Conservation (phyloP, 2,329 filamentous ascomycete species). For the Colletotrichum simmondsii region DNA sequence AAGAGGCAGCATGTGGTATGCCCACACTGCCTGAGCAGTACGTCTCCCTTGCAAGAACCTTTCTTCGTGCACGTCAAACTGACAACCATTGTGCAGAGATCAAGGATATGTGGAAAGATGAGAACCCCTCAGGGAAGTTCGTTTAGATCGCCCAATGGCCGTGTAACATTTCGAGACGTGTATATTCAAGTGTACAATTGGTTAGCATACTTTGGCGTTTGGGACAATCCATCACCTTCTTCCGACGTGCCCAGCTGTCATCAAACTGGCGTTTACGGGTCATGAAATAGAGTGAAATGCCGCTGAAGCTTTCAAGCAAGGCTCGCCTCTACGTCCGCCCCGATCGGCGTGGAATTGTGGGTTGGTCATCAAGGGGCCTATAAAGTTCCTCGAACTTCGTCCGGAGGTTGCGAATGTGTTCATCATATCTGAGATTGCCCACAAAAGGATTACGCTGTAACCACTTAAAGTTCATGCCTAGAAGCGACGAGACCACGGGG, state of each 20-base stretch:
- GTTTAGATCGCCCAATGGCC: constrained; percentile 37
- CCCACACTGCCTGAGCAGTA: constrained; percentile 86
- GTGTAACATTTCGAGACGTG: constrained; percentile 38
- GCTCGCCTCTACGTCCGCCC: not conserved
- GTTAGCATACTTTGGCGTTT: constrained; percentile 31
- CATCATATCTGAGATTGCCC: not conserved
- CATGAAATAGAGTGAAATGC: not conserved
- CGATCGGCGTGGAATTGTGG: too few species aligned
- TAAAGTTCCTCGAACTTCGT: too few species aligned
- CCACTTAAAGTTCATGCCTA: too few species aligned
- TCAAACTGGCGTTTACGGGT: not conserved
- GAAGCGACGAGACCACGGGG: not conserved
- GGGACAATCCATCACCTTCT: constrained; percentile 27
- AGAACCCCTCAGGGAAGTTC: constrained; percentile 48
- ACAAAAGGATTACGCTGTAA: too few species aligned
- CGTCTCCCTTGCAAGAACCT: constrained; percentile 43
- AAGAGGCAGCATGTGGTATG: constrained; percentile 94
- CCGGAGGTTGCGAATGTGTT: not conserved
- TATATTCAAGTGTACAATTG: constrained; percentile 42
- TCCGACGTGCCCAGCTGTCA: not conserved
- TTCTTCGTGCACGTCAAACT: constrained; percentile 20
- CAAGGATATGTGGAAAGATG: constrained; percentile 55
- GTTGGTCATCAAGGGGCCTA: too few species aligned
- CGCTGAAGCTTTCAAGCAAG: not conserved
- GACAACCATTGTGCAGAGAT: constrained; percentile 50